Conservation (phyloP, 768 basidiomycete species). For the Amanita jacksonii region DNA sequence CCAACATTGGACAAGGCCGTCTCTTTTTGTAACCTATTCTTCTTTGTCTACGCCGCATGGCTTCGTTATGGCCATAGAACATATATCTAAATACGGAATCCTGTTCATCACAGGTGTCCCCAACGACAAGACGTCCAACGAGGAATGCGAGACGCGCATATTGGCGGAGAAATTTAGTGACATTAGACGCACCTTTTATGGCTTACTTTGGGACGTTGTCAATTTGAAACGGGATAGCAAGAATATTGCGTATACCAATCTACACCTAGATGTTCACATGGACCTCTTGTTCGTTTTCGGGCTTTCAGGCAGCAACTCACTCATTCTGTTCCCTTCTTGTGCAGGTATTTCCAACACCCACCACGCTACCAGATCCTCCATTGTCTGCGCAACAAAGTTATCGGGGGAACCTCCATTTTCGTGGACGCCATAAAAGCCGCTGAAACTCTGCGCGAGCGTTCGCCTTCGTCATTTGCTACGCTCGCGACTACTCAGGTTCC, state of each 20-base stretch:
- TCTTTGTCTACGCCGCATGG: slow-evolving; percentile 34
- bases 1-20: slow-evolving; percentile 35
- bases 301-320: neutral
- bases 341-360: slow-evolving; percentile 83
- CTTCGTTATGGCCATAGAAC: slow-evolving; percentile 52
- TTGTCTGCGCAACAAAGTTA: slow-evolving; percentile 76
- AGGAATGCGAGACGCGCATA: slow-evolving; percentile 54
- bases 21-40: slow-evolving; percentile 48
- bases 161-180: slow-evolving; percentile 66
- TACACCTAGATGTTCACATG: slow-evolving; percentile 85
- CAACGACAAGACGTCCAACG: slow-evolving; percentile 44
- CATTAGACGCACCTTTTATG: slow-evolving; percentile 84
- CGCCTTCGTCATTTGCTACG: slow-evolving; percentile 44
- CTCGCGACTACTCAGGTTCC: slow-evolving; percentile 61
- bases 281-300: slow-evolving; percentile 66
- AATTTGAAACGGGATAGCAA: slow-evolving; percentile 58
- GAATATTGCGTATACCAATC: slow-evolving; percentile 94
- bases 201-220: slow-evolving; percentile 80
- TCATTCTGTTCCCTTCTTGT: neutral
- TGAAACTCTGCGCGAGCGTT: slow-evolving; percentile 30
- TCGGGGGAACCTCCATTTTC: slow-evolving; percentile 80
- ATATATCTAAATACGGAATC: slow-evolving; percentile 64
- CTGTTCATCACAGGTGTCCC: slow-evolving; percentile 68
- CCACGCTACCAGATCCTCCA: slow-evolving; percentile 91
- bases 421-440: slow-evolving; percentile 73